Conservation (phyloP, 176 grass and related monocot species). For the Carex kokanica region DNA sequence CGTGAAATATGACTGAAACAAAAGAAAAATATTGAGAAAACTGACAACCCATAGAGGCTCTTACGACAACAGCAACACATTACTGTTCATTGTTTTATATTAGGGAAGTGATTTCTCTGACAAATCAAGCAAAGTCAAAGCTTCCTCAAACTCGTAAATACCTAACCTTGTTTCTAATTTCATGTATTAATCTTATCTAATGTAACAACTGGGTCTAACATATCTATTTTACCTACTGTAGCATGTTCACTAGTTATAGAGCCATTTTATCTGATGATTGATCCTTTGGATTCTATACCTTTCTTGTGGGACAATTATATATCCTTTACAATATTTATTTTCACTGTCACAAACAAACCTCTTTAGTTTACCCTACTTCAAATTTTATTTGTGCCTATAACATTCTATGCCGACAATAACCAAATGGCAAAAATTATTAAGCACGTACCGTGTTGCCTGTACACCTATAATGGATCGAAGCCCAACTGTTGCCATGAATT, state of each 20-base stretch:
- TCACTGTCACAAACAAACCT: background rate
- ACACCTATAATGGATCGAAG: constrained; percentile 67
- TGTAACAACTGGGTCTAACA: background rate
- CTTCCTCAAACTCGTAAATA: background rate
- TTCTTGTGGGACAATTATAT: background rate
- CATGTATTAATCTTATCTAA: background rate
- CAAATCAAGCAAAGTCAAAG: background rate
- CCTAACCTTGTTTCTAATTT: background rate
- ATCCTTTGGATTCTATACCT: background rate
- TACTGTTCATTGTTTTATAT: no score
- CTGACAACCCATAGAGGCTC: background rate
- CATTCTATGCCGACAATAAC: constrained; percentile 16
- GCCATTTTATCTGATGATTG: background rate
- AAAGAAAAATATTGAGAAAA: constrained; percentile 5
- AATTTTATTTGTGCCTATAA: background rate
- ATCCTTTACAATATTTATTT: background rate
- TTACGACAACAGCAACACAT: background rate
- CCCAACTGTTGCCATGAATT: constrained; percentile 86
- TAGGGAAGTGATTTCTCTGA: no score
- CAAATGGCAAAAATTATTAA: background rate
- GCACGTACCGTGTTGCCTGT: constrained; percentile 54
- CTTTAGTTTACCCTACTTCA: background rate
- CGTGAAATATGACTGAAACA: constrained; percentile 80
- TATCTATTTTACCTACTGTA: background rate
- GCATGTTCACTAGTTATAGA: background rate